phyloP scores from a whole-genome alignment of 192 early-diverging fungal species.

The Lobosporangium transversale region DNA sequence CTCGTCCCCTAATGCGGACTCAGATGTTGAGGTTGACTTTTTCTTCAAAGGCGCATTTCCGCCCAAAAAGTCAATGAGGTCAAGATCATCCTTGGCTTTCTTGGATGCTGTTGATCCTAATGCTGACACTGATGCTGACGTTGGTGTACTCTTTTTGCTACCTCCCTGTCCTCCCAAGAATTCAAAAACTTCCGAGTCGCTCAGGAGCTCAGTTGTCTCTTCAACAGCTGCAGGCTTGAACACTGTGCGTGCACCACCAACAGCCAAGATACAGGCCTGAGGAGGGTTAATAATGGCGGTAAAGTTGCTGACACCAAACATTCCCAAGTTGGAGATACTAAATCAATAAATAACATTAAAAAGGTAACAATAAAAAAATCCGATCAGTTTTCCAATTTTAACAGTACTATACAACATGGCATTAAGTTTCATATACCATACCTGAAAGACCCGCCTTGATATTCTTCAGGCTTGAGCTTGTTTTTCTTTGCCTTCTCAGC shows the following conservation, averaged over 20 bases:
- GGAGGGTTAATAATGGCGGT: conserved; percentile 93
- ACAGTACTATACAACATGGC: too few relatives aligned
- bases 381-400: background rate
- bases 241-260: conserved; percentile 63
- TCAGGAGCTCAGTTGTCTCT: conserved; percentile 34
- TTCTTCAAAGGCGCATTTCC: conserved; percentile 42
- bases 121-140: conserved; percentile 38
- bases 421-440: conserved; percentile 20
- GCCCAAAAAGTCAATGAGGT: conserved; percentile 61
- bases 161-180: conserved; percentile 42
- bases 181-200: conserved; percentile 49
- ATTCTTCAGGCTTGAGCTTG: conserved; percentile 91
- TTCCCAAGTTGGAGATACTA: conserved; percentile 92
- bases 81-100: conserved; percentile 49
- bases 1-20: conserved; percentile 44
- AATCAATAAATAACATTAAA: background rate
- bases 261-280: conserved; percentile 82
- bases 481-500: conserved; percentile 79
- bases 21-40: conserved; percentile 36
- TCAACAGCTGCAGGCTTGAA: conserved; percentile 44
- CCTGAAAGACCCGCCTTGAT: conserved; percentile 93
- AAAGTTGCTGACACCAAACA: conserved; percentile 87
- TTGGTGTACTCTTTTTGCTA: conserved; percentile 3
- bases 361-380: background rate
- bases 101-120: conserved; percentile 10